Conservation (phyloP, 2,329 filamentous ascomycete genomes). For the Diaporthe eres region DNA sequence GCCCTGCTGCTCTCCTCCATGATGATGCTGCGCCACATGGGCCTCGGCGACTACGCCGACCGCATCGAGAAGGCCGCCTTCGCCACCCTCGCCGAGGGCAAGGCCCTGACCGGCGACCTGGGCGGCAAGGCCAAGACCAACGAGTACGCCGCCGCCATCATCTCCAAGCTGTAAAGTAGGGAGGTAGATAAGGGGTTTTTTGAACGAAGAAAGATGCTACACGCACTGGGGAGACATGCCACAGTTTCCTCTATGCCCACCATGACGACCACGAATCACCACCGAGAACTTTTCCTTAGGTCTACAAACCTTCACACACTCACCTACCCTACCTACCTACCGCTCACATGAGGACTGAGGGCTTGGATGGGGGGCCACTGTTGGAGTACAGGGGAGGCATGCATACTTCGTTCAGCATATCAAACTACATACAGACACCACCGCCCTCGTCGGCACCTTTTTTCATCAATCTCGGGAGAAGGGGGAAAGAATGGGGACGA, state of each 20-base stretch:
- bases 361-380: constrained; percentile 26
- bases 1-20: constrained; percentile 95
- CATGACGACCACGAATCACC: constrained; percentile 5
- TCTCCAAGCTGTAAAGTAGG: constrained; percentile 71
- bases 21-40: constrained; percentile 99
- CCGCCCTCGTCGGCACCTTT: constrained; percentile 24
- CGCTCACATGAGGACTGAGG: constrained; percentile 3
- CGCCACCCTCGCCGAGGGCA: constrained; percentile 94
- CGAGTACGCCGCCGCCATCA: constrained; percentile 95
- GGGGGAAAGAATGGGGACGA: neutral
- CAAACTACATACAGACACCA: constrained; percentile 32
- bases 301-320: neutral
- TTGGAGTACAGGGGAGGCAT: constrained; percentile 28
- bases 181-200: no score
- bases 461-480: constrained; percentile 5
- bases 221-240: neutral
- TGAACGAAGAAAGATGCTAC: neutral
- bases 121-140: constrained; percentile 96
- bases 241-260: neutral
- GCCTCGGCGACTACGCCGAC: constrained; percentile 84
- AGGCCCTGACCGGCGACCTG: constrained; percentile 94
- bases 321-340: neutral
- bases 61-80: constrained; percentile 97
- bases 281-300: neutral
- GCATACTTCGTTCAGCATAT: constrained; percentile 26